Base-by-base conservation (phyloP, 306 rosid species). In the Purshia tridentata region DNA sequence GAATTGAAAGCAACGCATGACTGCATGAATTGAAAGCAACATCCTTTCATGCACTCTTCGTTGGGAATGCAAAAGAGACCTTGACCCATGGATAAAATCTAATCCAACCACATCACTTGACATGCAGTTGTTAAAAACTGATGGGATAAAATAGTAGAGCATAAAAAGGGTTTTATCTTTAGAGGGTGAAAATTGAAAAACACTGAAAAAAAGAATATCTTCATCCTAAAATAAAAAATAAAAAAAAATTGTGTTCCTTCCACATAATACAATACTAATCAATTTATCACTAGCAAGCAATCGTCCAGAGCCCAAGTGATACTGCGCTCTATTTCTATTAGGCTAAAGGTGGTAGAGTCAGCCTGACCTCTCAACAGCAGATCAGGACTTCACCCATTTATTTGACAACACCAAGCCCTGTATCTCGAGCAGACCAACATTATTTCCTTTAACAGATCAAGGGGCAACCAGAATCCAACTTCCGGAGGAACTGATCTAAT, bases 351-450 rank as follows among this genome's bases (percentile, higher is more conserved):
- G 44, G 53, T 23, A 11, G 57, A 42, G 41, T 55, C 15, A 13
- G 14, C 59, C 57, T 76, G 63, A 67, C 57, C 9, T 49, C 61
- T 18, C 19, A 18, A 63, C 35, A 53, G 52, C 40, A 13, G n/a
- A 40, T 8, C 51, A 40, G 50, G 11, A 12, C 63, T 51, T 68
- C 1, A 35, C 44, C 20, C 9, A 48, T 20, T 9, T 69, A 58
- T 14, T 78, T 6, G 68, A 60, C 13, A 22, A 20, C 45, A 51
- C 15, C 23, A 13, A 41, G 51, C 64, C 53, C 9, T 29, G 8
- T 50, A 59, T 59, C 65, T 74, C 48, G 39, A 65, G 72, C 62
- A 19, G 3, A 74, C 46, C 15, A 13, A 41, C 29, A 46, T 20
- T 12, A 18, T 8, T 54, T 69, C n/a, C 42, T 61, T 40, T 23